Evolutionary conservation across 805 yeast genomes (phyloP), one percentile per base, ranked within the genome.

Genomic region (Pichia californica): DNA sequence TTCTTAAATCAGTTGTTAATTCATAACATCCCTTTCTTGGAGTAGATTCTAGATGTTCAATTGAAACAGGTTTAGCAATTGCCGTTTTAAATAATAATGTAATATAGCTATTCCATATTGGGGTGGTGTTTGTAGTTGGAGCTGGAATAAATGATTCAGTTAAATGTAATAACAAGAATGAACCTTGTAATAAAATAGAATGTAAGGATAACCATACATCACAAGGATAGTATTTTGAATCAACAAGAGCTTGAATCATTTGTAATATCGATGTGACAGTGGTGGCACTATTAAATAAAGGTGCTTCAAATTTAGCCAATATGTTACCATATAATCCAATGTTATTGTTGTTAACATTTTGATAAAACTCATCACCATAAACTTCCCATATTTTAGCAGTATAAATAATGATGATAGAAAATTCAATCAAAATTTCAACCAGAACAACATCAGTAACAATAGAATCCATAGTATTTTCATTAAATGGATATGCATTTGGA

Each of bases 171-270:
- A 44, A 3, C 3, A 41, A 33, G 18, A 25, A 47, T 15, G 46
- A 16, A 4, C 40, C 43, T 34, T 51, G 41, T 23, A 75, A 68
- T 18, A 80, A 62, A 48, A 79, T 50, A 0, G 84, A 73, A 46
- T 77, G 73, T 20, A 85, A 61, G 0, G 93, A 81, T 7, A 86
- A 61, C 95, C 95, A 88, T 52, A 77, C 80, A 26, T 71, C 73
- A 36, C 72, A 70, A 3, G 91, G 91, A 66, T 74, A 83, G 55
- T 49, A 74, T 79, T 40, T 68, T 70, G 28, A 80, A 73, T 48
- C 70, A 74, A 42, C 15, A 5, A 49, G 10, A 9, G 14, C 23
- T 15, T 29, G 14, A n/a, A 79, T 59, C 46, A 81, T 61, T 25
- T 72, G 58, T 51, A 75, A 73, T 15, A 77, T 68, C 0, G 66